These are phyloP conservation scores for Blastocrithidia nonstop DNA, from an alignment of 208 protist species.

Conservation along the genomic window DNA sequence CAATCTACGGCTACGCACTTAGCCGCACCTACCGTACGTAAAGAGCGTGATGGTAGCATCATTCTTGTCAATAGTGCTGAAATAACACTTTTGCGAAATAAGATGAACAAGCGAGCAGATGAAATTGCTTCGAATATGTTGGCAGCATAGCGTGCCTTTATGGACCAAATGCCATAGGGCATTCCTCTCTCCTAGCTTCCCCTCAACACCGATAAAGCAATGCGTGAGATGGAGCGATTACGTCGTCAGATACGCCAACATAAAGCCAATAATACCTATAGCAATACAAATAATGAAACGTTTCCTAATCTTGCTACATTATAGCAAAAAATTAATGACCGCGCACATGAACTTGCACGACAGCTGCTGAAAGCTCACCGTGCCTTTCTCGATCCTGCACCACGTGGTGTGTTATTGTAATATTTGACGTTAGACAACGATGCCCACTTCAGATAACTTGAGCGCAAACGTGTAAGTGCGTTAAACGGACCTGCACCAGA, in stretches of 20 bases:
- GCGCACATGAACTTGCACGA: conserved; percentile 31
- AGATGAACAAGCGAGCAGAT: conserved; percentile 39
- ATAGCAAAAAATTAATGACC: conserved; percentile 29
- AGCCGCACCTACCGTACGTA: background rate
- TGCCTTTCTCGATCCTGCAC: conserved; percentile 17
- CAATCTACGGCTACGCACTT: background rate
- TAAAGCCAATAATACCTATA: conserved; percentile 1
- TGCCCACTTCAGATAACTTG: conserved; percentile 9
- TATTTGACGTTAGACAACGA: conserved; percentile 20
- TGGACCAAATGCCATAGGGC: conserved; percentile 72
- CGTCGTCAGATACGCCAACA: conserved; percentile 11
- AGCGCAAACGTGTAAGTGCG: conserved; percentile 12
- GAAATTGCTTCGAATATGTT: conserved; percentile 40
- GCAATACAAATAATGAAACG: conserved; percentile 2
- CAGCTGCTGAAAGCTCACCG: conserved; percentile 23
- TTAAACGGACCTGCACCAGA: no score
- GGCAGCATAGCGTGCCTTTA: conserved; percentile 37
- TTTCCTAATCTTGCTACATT: conserved; percentile 8
- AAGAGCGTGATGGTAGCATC: no score
- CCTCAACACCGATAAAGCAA: conserved; percentile 42
- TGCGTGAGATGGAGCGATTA: conserved; percentile 51
- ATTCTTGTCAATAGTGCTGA: no score
- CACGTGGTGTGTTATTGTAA: conserved; percentile 17
- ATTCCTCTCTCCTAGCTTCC: conserved; percentile 64
- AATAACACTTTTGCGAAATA: conserved; percentile 43